Evolutionary conservation across 2,329 filamentous ascomycete genomes (phyloP), one percentile per base, ranked within the genome.

Genomic region (Xylaria sp.): DNA sequence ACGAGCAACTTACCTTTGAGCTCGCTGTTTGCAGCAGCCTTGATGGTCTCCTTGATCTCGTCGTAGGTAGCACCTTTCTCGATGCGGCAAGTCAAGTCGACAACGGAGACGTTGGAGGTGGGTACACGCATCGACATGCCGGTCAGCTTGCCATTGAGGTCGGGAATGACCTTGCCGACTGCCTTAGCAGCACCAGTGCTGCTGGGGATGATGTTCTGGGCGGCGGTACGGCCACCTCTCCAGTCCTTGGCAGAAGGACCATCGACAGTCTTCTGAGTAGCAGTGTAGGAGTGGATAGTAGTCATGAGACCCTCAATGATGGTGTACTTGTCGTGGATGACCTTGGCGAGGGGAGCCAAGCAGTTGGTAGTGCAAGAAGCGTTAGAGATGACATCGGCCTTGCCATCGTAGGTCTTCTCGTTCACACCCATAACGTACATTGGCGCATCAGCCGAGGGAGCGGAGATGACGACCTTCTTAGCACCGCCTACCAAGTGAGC

Each of bases 371-470:
- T 99, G 93, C 96, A 98, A 78, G 96, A 98, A 79, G 96, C 96
- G 88, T 99, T 99, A 87, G 96, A 98, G 87, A 98, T 93, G 83
- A 99, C 91, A 79, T 93, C 87, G 83, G 96, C 89, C 82, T 92
- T 92, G 82, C 92, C 90, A 84, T 93, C 95, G 91, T 98, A 98
- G 79, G 85, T 88, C 83, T 94, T 89, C 86, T 98, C 88, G 90
- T 98, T 99, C 87, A 99, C 96, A 83, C 96, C 96, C 91, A 97
- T 97, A 82, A 99, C 96, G 90, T 97, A 99, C 96, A 99, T 99
- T 82, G 95, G 95, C 80, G 96, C 96, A 87, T 99, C 96, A 76
- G 92, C 92, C 72, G 93, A 97, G 79, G 93, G 93, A 80, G 93
- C 93, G 77, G 93, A 96, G 89, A 95, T 94, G 88, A 94, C 86